Conservation (phyloP, 208 protist genomes). For the Naegleria lovaniensis region DNA sequence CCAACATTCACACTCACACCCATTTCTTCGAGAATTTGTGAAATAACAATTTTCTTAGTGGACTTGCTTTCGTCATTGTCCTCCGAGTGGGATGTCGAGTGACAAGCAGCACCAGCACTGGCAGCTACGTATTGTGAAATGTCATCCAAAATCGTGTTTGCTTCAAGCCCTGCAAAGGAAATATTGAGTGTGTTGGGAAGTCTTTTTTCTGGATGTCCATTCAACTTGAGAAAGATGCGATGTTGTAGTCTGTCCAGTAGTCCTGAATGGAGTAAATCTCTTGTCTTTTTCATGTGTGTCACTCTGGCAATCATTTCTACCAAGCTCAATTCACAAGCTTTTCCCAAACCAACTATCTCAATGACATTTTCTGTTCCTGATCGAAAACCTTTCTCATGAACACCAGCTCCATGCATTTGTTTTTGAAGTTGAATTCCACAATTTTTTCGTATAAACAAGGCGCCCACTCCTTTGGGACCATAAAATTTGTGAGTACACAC, state of each 20-base stretch:
- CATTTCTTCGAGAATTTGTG: conserved; percentile 37
- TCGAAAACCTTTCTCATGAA: conserved; percentile 2
- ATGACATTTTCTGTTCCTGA: conserved; percentile 32
- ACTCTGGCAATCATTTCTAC: background rate
- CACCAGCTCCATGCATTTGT: conserved; percentile 6
- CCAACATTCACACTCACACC: conserved; percentile 28
- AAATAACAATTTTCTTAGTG: conserved; percentile 29
- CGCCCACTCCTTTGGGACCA: conserved; percentile 29
- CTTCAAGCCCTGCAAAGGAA: background rate
- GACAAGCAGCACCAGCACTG: conserved; percentile 13
- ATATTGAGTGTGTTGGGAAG: conserved; percentile 25
- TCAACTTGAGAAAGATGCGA: background rate
- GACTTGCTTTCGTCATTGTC: background rate
- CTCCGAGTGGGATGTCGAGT: background rate
- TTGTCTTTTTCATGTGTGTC: background rate
- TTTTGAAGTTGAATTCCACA: background rate
- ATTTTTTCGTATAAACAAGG: conserved; percentile 3
- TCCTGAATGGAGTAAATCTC: background rate
- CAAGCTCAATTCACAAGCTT: background rate
- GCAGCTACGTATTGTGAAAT: conserved; percentile 30
- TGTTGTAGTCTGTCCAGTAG: background rate
- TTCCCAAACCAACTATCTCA: conserved; percentile 24
- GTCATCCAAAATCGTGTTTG: conserved; percentile 25
- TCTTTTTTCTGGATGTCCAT: conserved; percentile 5
- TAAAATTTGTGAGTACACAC: conserved; percentile 31